Conservation (phyloP, 169 alveolate genomes). For the Eimeria tenella region DNA sequence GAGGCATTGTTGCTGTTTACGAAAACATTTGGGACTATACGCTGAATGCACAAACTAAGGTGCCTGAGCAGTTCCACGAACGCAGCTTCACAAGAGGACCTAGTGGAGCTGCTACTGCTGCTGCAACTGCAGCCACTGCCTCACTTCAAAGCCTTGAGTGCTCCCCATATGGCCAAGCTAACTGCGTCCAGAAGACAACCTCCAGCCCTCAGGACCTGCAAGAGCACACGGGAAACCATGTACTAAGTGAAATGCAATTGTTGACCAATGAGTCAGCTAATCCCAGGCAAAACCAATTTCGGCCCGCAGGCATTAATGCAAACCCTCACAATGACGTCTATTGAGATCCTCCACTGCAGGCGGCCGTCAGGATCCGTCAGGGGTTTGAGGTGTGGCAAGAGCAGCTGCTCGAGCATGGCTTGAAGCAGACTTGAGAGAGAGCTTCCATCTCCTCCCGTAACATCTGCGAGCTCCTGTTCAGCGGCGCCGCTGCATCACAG, state of each 20-base stretch:
- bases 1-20: neutral
- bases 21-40: neutral
- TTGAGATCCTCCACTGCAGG: constrained; percentile 5
- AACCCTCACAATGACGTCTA: constrained; percentile 40
- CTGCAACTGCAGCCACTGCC: constrained; percentile 16
- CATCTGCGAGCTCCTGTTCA: constrained; percentile 37
- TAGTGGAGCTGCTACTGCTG: constrained; percentile 5
- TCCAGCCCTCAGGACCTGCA: constrained; percentile 57
- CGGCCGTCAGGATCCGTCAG: neutral
- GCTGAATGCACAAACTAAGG: neutral
- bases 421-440: constrained; percentile 34
- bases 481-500: constrained; percentile 48
- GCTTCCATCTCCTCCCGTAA: constrained; percentile 48
- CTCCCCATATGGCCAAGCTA: constrained; percentile 68
- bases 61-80: neutral
- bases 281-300: no score
- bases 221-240: no score
- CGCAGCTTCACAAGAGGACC: no score
- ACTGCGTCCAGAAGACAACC: constrained; percentile 62
- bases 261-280: no score
- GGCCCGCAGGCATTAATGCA: no score
- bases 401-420: constrained; percentile 49
- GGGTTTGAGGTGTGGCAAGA: constrained; percentile 42
- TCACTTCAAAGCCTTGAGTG: constrained; percentile 27
- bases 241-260: no score